phyloP scores from a whole-genome alignment of 345 rosid genomes.

The Rhizophora apiculata region DNA sequence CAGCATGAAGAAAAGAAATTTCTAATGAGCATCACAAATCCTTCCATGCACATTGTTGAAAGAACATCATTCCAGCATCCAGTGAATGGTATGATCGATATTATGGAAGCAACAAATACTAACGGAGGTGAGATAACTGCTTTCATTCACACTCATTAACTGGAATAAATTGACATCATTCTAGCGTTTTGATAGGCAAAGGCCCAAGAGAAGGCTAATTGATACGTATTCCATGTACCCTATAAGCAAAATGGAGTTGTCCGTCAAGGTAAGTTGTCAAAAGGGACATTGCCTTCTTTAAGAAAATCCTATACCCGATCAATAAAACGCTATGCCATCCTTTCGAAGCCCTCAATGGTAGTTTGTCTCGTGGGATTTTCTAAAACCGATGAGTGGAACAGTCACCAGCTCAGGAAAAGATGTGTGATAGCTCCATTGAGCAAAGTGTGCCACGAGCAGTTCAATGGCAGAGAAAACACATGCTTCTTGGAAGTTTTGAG shows the following conservation, averaged over 20 bases:
- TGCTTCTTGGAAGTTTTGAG: constrained; percentile 68
- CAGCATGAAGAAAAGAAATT: constrained; percentile 7
- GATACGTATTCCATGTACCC: neutral
- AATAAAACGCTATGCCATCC: constrained; percentile 62
- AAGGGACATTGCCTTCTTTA: neutral
- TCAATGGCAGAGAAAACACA: constrained; percentile 63
- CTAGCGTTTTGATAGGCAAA: neutral
- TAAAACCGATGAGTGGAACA: constrained; percentile 58
- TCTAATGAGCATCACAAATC: neutral
- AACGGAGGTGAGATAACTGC: neutral
- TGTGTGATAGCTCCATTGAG: constrained; percentile 84
- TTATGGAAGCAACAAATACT: neutral
- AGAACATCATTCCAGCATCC: neutral
- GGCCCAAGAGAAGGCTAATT: neutral
- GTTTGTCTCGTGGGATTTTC: constrained; percentile 60
- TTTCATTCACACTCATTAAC: neutral
- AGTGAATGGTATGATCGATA: neutral
- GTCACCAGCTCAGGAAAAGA: constrained; percentile 92
- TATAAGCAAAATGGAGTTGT: neutral
- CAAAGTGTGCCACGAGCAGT: constrained; percentile 71
- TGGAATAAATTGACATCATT: neutral
- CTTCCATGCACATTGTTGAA: neutral
- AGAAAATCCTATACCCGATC: constrained; percentile 52
- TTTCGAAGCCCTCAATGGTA: constrained; percentile 52
- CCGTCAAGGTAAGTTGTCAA: neutral